These are phyloP conservation scores for Solanum ossicruentum DNA, from an alignment of 257 asterid species.

Conservation along the genomic window DNA sequence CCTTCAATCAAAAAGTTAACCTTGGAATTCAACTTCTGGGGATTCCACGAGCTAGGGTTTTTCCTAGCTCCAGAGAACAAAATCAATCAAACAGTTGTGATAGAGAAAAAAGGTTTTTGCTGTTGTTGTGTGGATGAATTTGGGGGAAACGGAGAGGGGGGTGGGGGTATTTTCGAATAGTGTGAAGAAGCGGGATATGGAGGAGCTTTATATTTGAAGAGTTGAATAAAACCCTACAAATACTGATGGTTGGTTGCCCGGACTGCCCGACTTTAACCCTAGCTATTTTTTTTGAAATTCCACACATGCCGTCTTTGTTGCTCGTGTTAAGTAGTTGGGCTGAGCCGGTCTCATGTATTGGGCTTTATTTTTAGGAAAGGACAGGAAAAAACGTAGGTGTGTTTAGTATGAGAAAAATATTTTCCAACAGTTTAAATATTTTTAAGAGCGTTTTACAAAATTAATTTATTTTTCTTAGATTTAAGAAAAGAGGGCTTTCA, in stretches of 20 bases:
- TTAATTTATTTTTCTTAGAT: no score
- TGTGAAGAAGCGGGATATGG: slow-evolving; percentile 49
- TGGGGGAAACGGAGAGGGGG: background rate
- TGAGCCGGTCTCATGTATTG: background rate
- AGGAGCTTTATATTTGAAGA: background rate
- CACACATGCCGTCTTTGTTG: background rate
- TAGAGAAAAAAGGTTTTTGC: background rate
- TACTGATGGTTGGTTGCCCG: slow-evolving; percentile 18
- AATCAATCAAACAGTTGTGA: background rate
- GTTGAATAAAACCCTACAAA: slow-evolving; percentile 1
- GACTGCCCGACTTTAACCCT: slow-evolving; percentile 35
- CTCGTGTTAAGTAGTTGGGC: background rate
- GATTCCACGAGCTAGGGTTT: background rate
- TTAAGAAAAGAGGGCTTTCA: no score
- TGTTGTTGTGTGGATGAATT: background rate
- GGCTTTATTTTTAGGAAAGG: background rate
- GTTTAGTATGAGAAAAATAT: no score
- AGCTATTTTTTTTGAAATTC: slow-evolving; percentile 4
- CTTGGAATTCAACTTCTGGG: background rate
- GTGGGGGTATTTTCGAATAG: slow-evolving; percentile 27
- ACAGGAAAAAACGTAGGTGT: no score
- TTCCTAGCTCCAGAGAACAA: background rate
- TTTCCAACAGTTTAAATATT: no score
- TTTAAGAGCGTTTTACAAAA: no score
- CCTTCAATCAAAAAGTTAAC: background rate